Evolutionary conservation across 164 flowering plant genomes (phyloP), one percentile per base, ranked within the genome.

Genomic region (Kalanchoe fedtschenkoi): DNA sequence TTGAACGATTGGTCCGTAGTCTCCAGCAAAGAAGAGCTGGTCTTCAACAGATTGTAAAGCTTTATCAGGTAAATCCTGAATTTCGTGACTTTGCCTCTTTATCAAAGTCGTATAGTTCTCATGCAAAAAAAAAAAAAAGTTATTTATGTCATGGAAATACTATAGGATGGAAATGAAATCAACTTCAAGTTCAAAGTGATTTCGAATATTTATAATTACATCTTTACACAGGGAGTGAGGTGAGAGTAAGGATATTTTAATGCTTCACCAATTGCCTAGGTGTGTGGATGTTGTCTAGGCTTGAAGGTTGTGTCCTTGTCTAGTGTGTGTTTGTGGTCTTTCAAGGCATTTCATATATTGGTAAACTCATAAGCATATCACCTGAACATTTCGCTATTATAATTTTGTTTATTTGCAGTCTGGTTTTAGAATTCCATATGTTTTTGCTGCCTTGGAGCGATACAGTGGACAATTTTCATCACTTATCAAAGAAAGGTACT

Each of bases 1-100:
- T 90, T 69, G 95, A 88, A 69, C 74, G 96, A 21, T 66, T 90
- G 66, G 62, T 73, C 62, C 88, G 69, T 66, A 77, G 70, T 69
- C 89, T 93, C 72, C 82, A 83, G 77, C 88, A 75, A 78, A 76
- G 67, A 69, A 81, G 84, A 70, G 96, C 87, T 63, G 72, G 85
- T 68, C 68, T 93, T 76, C 87, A 78, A 68, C 97, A 88, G 67
- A 53, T 93, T 72, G 89, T 93, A 16, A 90, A 87, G 73, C 96
- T 93, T 73, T 90, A 86, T 72, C 99, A 93, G 99, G 97, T 88
- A 29, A 19, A 21, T 21, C 29, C 10, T 6, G 29, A 21, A n/a
- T 19, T 22, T 21, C 21, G 8, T 21, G 8, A 9, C 39, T 37
- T 37, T 37, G 39, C 39, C 8, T 4, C 2, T 8, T 14, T 47